Evolutionary conservation across 331 rosid genomes (phyloP).

Genomic region (Acacia concinna): DNA sequence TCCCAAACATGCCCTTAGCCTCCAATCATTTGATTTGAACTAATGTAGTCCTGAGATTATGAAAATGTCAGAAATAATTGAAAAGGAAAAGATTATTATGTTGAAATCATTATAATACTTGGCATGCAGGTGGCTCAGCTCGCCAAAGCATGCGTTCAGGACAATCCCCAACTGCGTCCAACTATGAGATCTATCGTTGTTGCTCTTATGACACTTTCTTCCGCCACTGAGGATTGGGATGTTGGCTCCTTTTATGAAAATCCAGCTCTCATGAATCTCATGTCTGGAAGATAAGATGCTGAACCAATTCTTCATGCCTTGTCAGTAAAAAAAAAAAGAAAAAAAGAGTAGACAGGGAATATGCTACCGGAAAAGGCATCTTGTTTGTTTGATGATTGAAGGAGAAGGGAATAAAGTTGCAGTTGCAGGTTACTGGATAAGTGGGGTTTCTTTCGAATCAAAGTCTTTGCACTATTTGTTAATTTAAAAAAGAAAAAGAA

Average conservation of each 20-base stretch:
- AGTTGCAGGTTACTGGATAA: too few relatives aligned
- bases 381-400: too few relatives aligned
- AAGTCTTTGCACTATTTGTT: too few relatives aligned
- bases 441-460: too few relatives aligned
- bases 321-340: too few relatives aligned
- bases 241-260: conserved; percentile 65
- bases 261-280: conserved; percentile 56
- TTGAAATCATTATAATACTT: neutral
- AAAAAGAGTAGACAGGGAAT: too few relatives aligned
- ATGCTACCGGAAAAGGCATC: too few relatives aligned
- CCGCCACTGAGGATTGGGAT: conserved; percentile 74
- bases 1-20: neutral
- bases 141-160: conserved; percentile 71
- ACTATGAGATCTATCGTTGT: conserved; percentile 83
- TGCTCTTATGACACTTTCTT: conserved; percentile 72
- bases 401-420: too few relatives aligned
- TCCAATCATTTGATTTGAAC: neutral
- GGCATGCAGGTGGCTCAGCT: conserved; percentile 73
- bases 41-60: too few relatives aligned
- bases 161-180: conserved; percentile 69
- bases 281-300: conserved; percentile 67
- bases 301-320: neutral
- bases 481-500: too few relatives aligned
- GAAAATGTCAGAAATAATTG: neutral
- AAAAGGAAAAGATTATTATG: neutral